phyloP scores from a whole-genome alignment of 2,329 filamentous ascomycete species.

The Exophiala spinifera region DNA sequence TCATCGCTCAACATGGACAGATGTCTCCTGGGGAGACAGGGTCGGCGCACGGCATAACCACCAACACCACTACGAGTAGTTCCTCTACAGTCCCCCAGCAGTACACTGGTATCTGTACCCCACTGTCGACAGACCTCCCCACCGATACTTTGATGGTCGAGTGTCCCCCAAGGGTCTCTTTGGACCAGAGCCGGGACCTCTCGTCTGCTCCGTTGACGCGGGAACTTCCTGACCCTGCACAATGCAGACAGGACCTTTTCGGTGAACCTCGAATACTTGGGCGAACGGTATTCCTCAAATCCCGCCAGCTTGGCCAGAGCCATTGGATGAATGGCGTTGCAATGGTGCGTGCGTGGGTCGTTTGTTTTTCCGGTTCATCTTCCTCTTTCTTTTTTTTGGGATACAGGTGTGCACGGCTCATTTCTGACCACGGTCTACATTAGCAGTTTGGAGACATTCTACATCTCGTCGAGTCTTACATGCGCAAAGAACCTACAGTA shows the following conservation, averaged over 20 bases:
- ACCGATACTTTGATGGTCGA: too few relatives aligned
- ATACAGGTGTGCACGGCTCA: too few relatives aligned
- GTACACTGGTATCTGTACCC: too few relatives aligned
- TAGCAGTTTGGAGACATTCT: conserved; percentile 42
- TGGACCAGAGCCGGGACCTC: conserved; percentile 24
- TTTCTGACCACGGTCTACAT: too few relatives aligned
- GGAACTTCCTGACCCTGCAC: neutral
- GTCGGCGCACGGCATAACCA: too few relatives aligned
- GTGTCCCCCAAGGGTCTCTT: too few relatives aligned
- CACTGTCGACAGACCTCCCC: too few relatives aligned
- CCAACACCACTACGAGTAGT: too few relatives aligned
- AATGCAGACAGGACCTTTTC: conserved; percentile 25
- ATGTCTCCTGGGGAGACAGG: neutral
- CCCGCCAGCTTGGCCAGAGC: conserved; percentile 54
- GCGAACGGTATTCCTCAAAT: conserved; percentile 54
- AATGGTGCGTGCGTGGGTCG: conserved; percentile 34
- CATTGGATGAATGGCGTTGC: conserved; percentile 54
- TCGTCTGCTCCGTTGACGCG: neutral
- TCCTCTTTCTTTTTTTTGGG: too few relatives aligned
- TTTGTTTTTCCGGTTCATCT: neutral
- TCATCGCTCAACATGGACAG: neutral
- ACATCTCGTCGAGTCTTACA: conserved; percentile 41
- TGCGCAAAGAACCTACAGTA: conserved; percentile 40
- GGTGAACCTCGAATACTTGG: conserved; percentile 36
- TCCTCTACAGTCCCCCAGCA: too few relatives aligned